These are phyloP conservation scores for Acacia acuminata DNA, from an alignment of 306 rosid species.

Conservation along the genomic window DNA sequence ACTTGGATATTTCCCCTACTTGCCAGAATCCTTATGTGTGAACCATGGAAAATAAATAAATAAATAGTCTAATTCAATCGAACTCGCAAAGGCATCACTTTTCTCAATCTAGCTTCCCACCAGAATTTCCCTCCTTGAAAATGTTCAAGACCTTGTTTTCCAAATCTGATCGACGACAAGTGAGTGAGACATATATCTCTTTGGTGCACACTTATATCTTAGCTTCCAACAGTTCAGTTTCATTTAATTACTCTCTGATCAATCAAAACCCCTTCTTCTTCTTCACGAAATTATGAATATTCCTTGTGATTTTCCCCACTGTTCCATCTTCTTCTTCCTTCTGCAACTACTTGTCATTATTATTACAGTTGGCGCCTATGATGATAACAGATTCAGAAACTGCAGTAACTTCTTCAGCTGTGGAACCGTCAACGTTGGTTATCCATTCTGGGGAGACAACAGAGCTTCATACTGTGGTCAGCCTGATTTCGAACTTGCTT, in stretches of 20 bases:
- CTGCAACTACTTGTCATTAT: neutral
- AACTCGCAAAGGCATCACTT: neutral
- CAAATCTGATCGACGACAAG: neutral
- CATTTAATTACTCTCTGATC: neutral
- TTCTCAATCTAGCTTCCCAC: neutral
- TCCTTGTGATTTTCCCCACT: neutral
- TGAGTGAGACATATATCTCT: no score
- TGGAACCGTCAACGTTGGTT: neutral
- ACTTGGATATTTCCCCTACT: neutral
- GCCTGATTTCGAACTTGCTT: neutral
- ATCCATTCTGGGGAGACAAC: conserved; percentile 18
- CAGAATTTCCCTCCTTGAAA: neutral
- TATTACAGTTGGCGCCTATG: neutral
- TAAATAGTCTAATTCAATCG: neutral
- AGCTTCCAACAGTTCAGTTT: neutral
- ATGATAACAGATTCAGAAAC: neutral
- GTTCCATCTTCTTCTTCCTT: neutral
- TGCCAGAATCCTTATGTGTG: neutral
- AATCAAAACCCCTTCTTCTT: neutral
- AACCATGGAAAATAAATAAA: neutral
- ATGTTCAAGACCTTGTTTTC: neutral
- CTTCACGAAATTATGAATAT: neutral
- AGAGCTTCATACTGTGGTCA: conserved; percentile 9
- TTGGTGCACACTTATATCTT: neutral
- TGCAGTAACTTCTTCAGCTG: neutral